phyloP scores from a whole-genome alignment of 257 asterid species.

The Forsythia suspensa region DNA sequence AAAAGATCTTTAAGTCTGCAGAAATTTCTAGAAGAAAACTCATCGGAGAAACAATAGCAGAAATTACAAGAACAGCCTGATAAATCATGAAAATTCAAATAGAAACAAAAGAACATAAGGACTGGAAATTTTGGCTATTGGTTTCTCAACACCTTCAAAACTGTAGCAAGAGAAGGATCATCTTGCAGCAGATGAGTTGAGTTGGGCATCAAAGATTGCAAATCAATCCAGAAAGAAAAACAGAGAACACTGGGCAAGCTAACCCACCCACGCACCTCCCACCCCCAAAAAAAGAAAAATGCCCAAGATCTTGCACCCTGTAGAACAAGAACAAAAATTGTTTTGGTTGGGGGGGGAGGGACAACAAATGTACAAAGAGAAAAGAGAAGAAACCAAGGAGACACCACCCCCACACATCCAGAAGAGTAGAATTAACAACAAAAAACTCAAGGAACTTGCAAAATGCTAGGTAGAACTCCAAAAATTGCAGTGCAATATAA shows the following conservation, averaged over 20 bases:
- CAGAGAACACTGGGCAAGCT: background rate
- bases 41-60: background rate
- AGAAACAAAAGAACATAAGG: background rate
- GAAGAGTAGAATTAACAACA: background rate
- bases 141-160: background rate
- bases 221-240: background rate
- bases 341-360: too few species aligned
- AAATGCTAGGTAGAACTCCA: background rate
- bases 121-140: background rate
- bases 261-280: background rate
- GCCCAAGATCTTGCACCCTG: background rate
- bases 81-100: background rate
- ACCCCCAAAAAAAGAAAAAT: background rate
- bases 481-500: background rate
- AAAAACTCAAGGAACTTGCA: background rate
- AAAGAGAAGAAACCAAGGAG: background rate
- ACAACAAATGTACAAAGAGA: background rate
- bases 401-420: background rate
- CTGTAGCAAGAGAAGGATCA: background rate
- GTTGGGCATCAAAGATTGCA: background rate
- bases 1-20: background rate
- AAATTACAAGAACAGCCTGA: slow-evolving; percentile 28
- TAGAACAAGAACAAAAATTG: background rate
- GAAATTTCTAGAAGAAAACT: background rate
- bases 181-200: background rate